These are phyloP conservation scores for Ogataea trehalophila DNA, from an alignment of 805 yeast genomes.

Conservation along the genomic window DNA sequence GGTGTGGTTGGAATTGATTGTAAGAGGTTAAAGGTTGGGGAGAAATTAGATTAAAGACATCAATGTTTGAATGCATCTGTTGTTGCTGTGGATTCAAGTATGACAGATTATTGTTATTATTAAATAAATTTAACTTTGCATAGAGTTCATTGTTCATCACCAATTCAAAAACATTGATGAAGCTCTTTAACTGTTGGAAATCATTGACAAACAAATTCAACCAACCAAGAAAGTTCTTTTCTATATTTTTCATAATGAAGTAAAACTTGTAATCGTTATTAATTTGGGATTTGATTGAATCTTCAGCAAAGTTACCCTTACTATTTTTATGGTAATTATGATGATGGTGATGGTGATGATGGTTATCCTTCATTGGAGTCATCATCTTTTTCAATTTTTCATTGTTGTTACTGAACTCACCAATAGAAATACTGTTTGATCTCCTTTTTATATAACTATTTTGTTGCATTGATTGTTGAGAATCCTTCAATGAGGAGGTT, in stretches of 20 bases:
- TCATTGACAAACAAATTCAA: constrained; percentile 18
- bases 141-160: constrained; percentile 18
- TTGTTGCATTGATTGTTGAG: constrained; percentile 1
- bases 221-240: constrained; percentile 23
- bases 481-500: constrained; percentile 1
- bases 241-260: constrained; percentile 24
- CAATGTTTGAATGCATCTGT: constrained; percentile 11
- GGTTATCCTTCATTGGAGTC: constrained; percentile 5
- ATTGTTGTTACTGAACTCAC: constrained; percentile 26
- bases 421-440: constrained; percentile 23
- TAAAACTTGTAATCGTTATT: constrained; percentile 22
- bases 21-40: constrained; percentile 3
- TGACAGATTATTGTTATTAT: constrained; percentile 1
- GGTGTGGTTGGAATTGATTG: not conserved
- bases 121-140: constrained; percentile 11
- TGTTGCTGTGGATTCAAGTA: not conserved
- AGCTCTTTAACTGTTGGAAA: constrained; percentile 7
- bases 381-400: constrained; percentile 19
- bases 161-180: constrained; percentile 8
- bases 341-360: not conserved
- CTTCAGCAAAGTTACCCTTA: constrained; percentile 8
- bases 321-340: constrained; percentile 1
- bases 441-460: constrained; percentile 5
- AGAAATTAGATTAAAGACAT: constrained; percentile 16
- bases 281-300: constrained; percentile 18